phyloP scores from a whole-genome alignment of 257 asterid species.

The Przewalskia tangutica region DNA sequence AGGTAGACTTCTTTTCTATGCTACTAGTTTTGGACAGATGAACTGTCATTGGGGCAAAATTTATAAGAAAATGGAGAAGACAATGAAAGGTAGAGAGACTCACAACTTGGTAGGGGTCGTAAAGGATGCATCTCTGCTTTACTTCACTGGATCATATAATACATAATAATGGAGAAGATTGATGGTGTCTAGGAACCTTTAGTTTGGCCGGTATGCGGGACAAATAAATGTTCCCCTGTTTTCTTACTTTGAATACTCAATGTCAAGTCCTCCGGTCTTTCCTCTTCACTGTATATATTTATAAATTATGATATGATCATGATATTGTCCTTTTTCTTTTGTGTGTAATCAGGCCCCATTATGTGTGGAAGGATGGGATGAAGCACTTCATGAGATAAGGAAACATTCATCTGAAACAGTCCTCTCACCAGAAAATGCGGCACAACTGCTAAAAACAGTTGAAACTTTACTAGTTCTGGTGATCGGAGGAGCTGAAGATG shows the following conservation, averaged over 20 bases:
- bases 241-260: neutral
- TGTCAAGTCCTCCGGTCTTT: neutral
- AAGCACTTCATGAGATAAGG: slow-evolving; percentile 20
- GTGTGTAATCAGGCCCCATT: slow-evolving; percentile 61
- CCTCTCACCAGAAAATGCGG: slow-evolving; percentile 51
- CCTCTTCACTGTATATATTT: neutral
- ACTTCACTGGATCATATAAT: neutral
- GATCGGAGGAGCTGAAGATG: slow-evolving; percentile 83
- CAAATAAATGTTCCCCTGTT: neutral
- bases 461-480: slow-evolving; percentile 67
- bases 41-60: neutral
- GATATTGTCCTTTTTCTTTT: neutral
- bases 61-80: neutral
- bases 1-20: neutral
- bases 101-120: neutral
- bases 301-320: neutral
- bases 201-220: neutral
- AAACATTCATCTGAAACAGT: slow-evolving; percentile 74
- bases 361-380: slow-evolving; percentile 64
- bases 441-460: slow-evolving; percentile 54
- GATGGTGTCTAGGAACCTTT: neutral
- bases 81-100: neutral
- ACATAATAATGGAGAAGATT: neutral
- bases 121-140: neutral
- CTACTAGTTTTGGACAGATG: neutral